Conservation (phyloP, 805 yeast species). For the Spathaspora boniae region DNA sequence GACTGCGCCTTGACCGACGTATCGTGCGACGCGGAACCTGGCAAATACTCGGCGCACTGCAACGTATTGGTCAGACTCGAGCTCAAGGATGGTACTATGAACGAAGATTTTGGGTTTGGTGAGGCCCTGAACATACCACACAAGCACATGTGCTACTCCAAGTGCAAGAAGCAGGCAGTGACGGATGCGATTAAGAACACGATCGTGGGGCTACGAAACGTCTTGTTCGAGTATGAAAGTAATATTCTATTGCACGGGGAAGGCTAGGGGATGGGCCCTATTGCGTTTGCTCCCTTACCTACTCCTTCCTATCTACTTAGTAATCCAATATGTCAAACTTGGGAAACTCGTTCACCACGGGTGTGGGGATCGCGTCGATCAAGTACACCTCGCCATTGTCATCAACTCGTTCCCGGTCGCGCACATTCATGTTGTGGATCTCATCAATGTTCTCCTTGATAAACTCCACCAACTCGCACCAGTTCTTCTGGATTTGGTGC, state of each 20-base stretch:
- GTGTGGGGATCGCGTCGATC: slow-evolving; percentile 73
- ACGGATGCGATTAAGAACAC: slow-evolving; percentile 45
- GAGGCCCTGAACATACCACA: slow-evolving; percentile 28
- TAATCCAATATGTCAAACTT: slow-evolving; percentile 56
- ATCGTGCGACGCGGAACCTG: slow-evolving; percentile 20
- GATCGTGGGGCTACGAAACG: slow-evolving; percentile 17
- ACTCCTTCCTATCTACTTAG: slow-evolving; percentile 20
- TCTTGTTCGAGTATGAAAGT: slow-evolving; percentile 10
- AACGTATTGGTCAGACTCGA: slow-evolving; percentile 31
- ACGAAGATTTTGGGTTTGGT: slow-evolving; percentile 39
- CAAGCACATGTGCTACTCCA: slow-evolving; percentile 31
- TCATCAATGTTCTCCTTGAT: slow-evolving; percentile 65
- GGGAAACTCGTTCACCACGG: slow-evolving; percentile 62
- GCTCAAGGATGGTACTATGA: slow-evolving; percentile 43
- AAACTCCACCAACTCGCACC: slow-evolving; percentile 52
- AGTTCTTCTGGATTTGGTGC: slow-evolving; percentile 66
- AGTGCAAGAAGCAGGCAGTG: slow-evolving; percentile 46
- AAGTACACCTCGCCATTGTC: slow-evolving; percentile 83
- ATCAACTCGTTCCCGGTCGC: slow-evolving; percentile 83
- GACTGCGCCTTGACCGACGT: slow-evolving; percentile 13
- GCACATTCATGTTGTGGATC: slow-evolving; percentile 76
- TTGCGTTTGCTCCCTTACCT: no score
- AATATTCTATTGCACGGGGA: no score
- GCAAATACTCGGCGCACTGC: slow-evolving; percentile 19
- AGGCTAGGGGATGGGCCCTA: not conserved